Base-by-base conservation (phyloP, 805 yeast species). In the Yamadazyma phyllophila region DNA sequence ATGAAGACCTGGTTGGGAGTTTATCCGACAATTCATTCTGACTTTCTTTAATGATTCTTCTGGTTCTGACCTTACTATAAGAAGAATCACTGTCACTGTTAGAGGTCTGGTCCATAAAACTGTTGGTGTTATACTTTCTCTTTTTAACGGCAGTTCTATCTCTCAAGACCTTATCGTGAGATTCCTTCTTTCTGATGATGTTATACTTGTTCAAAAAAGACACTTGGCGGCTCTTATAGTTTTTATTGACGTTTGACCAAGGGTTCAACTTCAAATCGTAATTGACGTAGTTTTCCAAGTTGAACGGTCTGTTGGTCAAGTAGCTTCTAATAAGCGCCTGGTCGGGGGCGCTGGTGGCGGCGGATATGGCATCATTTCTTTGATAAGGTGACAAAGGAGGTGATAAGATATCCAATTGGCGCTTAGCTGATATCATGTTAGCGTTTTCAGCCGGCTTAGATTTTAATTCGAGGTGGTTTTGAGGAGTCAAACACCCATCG, bases 31-130 rank as follows among this genome's bases (percentile, higher is more conserved):
- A 44, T 5, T 46, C 50, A 33, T 26, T 44, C 31, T 42, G 43
- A 5, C 46, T 34, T 26, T 51, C 54, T 29, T 71, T 74, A 7
- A 69, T 76, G 30, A 74, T 63, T 56, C 85, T 74, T 66, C 86
- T 76, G 1, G 87, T 81, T 66, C 85, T 75, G 31, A 81, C 76
- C 56, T 78, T 73, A 44, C 78, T 83, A 12, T 57, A 34, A 17
- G 50, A 45, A 7, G 58, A 59, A 38, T 63, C 66, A 33, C 73
- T 71, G 38, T 58, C 55, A 26, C 52, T 48, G 38, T 51, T 48
- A 14, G 47, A 34, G 34, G 12, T 16, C 36, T 47, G 31, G 11
- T 45, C 50, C 47, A 47, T 43, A 36, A 51, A 49, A 30, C 47
- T 44, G 36, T 47, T 49, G 13, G 48, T 49, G 31, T 49, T 49